Percentiles rank a stretch among this genome's conserved stretches.
phyloP scores from a whole-genome alignment of 805 yeast genomes.

The Wickerhamomyces ciferrii region DNA sequence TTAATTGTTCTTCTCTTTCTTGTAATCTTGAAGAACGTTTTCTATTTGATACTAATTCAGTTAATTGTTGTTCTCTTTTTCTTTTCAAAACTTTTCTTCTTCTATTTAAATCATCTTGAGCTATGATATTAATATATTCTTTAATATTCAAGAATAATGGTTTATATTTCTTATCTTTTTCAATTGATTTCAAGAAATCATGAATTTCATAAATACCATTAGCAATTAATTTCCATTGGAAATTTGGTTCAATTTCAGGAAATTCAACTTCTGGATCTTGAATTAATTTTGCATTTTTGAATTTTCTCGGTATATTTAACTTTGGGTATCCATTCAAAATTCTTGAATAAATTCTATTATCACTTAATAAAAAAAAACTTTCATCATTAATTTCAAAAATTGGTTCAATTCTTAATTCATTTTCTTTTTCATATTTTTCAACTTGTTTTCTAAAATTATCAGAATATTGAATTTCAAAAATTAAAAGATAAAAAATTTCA shows the following conservation, averaged over 20 bases:
- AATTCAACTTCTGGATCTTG: conserved; percentile 20
- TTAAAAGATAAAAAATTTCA: conserved; percentile 40
- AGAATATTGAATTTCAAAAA: conserved; percentile 35
- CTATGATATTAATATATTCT: conserved; percentile 27
- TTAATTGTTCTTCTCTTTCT: conserved; percentile 58
- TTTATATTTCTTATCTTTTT: conserved; percentile 23
- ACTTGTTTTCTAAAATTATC: conserved; percentile 42
- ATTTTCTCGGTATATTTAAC: conserved; percentile 29
- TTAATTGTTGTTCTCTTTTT: conserved; percentile 60
- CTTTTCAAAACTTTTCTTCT: conserved; percentile 49
- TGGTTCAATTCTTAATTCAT: conserved; percentile 26
- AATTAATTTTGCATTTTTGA: conserved; percentile 21
- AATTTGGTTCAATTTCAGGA: conserved; percentile 29
- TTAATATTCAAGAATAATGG: conserved; percentile 28
- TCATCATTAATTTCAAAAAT: conserved; percentile 18
- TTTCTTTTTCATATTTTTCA: conserved; percentile 31
- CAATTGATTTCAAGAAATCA: conserved; percentile 22
- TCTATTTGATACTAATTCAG: conserved; percentile 57
- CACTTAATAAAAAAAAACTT: conserved; percentile 38
- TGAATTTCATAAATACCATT: conserved; percentile 41
- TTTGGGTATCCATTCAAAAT: conserved; percentile 23
- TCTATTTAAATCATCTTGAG: conserved; percentile 43
- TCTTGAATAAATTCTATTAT: conserved; percentile 44
- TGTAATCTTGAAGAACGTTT: conserved; percentile 72
- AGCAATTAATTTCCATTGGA: conserved; percentile 35